These are phyloP conservation scores for Neonectria faginata DNA, from an alignment of 2,329 filamentous ascomycete species.

Conservation along the genomic window DNA sequence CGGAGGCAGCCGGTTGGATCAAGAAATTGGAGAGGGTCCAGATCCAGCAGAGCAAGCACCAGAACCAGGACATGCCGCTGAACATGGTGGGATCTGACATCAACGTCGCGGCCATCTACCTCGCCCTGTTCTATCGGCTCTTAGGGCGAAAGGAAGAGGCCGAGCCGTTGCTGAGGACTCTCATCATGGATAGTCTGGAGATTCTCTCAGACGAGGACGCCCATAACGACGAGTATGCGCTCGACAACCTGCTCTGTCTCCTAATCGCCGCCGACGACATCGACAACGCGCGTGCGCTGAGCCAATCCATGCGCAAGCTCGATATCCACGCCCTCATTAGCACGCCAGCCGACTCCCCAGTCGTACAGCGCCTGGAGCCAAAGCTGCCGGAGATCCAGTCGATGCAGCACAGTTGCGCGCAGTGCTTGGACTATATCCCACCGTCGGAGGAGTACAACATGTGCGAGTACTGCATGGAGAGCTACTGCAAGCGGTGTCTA, in stretches of 20 bases:
- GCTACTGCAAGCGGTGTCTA: constrained; percentile 53
- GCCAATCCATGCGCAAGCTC: constrained; percentile 55
- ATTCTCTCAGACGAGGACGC: constrained; percentile 56
- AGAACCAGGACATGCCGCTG: constrained; percentile 54
- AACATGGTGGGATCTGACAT: constrained; percentile 56
- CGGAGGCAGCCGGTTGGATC: constrained; percentile 49
- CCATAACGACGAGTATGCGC: constrained; percentile 55
- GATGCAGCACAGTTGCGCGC: constrained; percentile 51
- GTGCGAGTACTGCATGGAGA: constrained; percentile 55
- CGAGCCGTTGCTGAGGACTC: constrained; percentile 45
- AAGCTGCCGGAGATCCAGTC: constrained; percentile 53
- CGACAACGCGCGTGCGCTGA: constrained; percentile 52
- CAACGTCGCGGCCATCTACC: constrained; percentile 56
- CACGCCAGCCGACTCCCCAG: constrained; percentile 46
- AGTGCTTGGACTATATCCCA: constrained; percentile 53
- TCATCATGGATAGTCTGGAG: constrained; percentile 53
- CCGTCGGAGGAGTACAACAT: constrained; percentile 49
- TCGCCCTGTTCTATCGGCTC: constrained; percentile 53
- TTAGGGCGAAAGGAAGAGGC: constrained; percentile 46
- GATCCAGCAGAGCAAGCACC: constrained; percentile 52
- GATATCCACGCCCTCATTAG: constrained; percentile 46
- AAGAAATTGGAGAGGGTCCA: constrained; percentile 51
- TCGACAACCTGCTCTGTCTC: constrained; percentile 55
- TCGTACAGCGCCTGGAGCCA: constrained; percentile 48
- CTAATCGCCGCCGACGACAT: constrained; percentile 54